A percentile compares a stretch with the other conserved stretches of the same genome.
phyloP scores from a whole-genome alignment of 305 asterid species.

The Fraxinus platypoda region DNA sequence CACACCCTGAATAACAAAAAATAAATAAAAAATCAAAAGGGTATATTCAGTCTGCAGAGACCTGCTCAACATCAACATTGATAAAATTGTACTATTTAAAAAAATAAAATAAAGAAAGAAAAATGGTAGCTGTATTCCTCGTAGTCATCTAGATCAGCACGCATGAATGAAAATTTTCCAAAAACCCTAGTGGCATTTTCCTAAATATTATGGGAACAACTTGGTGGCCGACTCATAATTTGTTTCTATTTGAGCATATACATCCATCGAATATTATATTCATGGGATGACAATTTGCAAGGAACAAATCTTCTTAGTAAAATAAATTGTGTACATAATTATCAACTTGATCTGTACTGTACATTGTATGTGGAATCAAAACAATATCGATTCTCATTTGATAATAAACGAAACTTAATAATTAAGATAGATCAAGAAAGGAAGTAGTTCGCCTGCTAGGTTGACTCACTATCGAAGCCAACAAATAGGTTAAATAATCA shows the following conservation, averaged over 20 bases:
- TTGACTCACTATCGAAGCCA: constrained; percentile 14
- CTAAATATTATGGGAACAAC: background rate
- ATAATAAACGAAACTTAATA: background rate
- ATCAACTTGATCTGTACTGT: background rate
- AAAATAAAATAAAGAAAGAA: background rate
- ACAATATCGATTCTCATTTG: background rate
- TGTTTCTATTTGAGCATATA: background rate
- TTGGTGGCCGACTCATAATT: background rate
- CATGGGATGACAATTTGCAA: background rate
- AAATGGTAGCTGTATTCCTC: background rate
- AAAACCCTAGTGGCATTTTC: background rate
- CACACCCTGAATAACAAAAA: no score
- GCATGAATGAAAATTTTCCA: background rate
- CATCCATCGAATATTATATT: background rate
- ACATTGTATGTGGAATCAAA: constrained; percentile 17
- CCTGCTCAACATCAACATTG: background rate
- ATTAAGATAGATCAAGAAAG: background rate
- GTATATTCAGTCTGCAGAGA: background rate
- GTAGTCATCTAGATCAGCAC: background rate
- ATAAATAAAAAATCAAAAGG: background rate
- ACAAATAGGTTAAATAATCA: constrained; percentile 10
- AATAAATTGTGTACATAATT: background rate
- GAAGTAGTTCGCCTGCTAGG: background rate
- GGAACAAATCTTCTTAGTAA: background rate
- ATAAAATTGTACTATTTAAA: background rate